Evolutionary conservation across 345 rosid genomes (phyloP).

Genomic region (Ceriops zippeliana): DNA sequence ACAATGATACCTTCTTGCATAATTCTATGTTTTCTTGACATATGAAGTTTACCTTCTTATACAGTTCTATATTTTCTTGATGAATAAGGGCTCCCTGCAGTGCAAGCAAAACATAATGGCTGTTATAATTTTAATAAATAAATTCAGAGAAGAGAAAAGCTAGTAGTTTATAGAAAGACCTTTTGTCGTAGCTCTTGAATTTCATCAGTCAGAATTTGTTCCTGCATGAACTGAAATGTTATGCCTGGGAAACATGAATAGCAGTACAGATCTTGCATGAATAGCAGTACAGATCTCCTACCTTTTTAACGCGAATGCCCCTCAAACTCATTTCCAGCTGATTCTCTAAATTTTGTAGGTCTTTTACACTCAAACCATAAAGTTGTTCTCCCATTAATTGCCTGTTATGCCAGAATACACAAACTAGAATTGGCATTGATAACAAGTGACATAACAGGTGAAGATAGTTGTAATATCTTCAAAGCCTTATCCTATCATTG

Average conservation of each 20-base stretch:
- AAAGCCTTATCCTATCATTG: no score
- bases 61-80: slow-evolving; percentile 40
- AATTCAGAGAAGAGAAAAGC: not conserved
- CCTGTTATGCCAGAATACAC: slow-evolving; percentile 35
- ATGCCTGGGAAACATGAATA: not conserved
- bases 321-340: slow-evolving; percentile 62
- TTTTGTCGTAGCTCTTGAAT: slow-evolving; percentile 52
- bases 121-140: not conserved
- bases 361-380: slow-evolving; percentile 49
- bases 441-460: not conserved
- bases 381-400: slow-evolving; percentile 74
- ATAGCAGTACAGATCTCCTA: slow-evolving; percentile 6
- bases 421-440: not conserved
- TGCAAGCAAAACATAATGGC: not conserved
- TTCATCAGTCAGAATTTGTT: slow-evolving; percentile 44
- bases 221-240: slow-evolving; percentile 34
- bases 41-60: slow-evolving; percentile 37
- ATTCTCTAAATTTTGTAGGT: slow-evolving; percentile 54
- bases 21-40: slow-evolving; percentile 26
- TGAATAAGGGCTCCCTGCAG: slow-evolving; percentile 34
- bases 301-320: slow-evolving; percentile 70
- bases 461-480: no score
- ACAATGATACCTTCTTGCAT: not conserved
- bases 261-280: not conserved
- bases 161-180: slow-evolving; percentile 23